Base-by-base conservation (phyloP, 192 early-diverging fungal species). In the Coemansia asiatica region DNA sequence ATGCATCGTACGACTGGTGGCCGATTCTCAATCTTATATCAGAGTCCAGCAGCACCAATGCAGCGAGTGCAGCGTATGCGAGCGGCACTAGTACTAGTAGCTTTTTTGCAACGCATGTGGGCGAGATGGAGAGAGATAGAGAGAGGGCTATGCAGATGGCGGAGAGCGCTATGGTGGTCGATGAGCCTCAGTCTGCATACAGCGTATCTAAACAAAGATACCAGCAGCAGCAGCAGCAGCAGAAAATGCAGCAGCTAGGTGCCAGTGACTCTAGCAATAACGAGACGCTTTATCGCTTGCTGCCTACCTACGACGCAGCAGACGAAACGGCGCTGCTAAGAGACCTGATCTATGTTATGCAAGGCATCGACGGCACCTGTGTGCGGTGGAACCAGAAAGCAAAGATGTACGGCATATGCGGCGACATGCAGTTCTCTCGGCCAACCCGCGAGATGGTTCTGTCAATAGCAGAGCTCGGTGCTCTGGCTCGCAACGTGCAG, bases 321-420 rank as follows among this genome's bases (percentile, higher is more conserved):
- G 59, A 82, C 16, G 92, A 93, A 64, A 71, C 81, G 2, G 77
- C 77, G 2, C 75, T 95, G 40, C 69, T 98, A 27, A 87, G 88
- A 4, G 96, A 98, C 64, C 72, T 96, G 53, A 84, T 98, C 5
- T 98, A 88, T 71, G 86, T 95, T 18, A 91, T 97, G 76, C 96
- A 98, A 73, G 96, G 92, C 0, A 91, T 98, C 54, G 90, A 97
- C 74, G 96, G 96, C 28, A 85, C 85, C 58, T 90, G 88, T 64
- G 82, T 97, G 18, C 86, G 85, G 56, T 94, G 85, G 64, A 86
- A 90, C 59, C 21, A 62, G 9, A 61, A 65, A 8, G 50, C 67
- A 5, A 76, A 82, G 15, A 74, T 82, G 0, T 95, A 87, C 62
- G 63, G 65, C 1, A 67, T 95, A 18, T 74, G 83, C 53, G 67